These are phyloP conservation scores for Ceratorhiza oryzae-sativae DNA, from an alignment of 1,284 basidiomycete species.

Conservation along the genomic window DNA sequence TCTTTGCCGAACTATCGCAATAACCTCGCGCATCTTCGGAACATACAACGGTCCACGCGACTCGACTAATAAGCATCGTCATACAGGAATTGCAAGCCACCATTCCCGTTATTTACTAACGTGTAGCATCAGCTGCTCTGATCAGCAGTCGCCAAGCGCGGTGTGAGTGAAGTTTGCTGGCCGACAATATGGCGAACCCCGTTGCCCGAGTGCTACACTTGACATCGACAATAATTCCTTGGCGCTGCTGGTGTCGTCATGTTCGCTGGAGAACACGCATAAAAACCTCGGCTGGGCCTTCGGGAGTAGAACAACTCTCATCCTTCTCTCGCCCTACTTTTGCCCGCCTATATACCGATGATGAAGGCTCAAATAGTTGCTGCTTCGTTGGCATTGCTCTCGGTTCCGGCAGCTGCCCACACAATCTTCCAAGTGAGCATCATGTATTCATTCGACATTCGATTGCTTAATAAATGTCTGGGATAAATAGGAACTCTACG, in stretches of 20 bases:
- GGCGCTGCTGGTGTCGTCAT: neutral
- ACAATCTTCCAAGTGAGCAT: conserved; percentile 41
- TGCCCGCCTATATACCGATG: conserved; percentile 29
- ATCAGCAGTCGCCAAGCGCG: conserved; percentile 1
- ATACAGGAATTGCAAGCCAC: neutral
- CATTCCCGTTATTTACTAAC: conserved; percentile 5
- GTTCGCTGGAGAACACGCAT: neutral
- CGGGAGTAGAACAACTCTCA: neutral
- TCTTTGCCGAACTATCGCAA: conserved; percentile 4
- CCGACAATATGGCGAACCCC: conserved; percentile 20
- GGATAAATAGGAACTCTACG: conserved; percentile 36
- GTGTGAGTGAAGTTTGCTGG: neutral
- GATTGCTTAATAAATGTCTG: neutral
- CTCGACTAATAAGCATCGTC: neutral
- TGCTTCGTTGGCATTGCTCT: conserved; percentile 28
- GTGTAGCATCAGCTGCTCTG: neutral
- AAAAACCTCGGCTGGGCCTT: conserved; percentile 3
- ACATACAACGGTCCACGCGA: neutral
- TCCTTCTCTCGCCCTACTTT: neutral
- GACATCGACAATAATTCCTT: neutral
- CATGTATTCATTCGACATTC: neutral
- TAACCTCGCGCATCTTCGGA: conserved; percentile 32
- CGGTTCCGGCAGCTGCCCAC: conserved; percentile 40
- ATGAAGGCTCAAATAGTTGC: conserved; percentile 34
- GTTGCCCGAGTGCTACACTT: neutral